Evolutionary conservation across 1,284 basidiomycete species (phyloP).

Genomic region (Pascua sp.): DNA sequence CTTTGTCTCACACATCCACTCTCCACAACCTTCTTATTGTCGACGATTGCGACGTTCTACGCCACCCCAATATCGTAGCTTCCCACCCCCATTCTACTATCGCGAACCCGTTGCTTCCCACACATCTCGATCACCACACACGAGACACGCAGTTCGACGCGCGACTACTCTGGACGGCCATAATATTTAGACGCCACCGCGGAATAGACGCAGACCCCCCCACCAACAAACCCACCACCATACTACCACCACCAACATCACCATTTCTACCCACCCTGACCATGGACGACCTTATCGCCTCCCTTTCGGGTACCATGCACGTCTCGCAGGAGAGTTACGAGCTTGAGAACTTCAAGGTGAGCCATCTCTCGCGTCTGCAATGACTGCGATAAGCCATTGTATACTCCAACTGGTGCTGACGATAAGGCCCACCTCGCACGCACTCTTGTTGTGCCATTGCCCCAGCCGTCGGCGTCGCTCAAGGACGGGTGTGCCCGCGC

Average conservation of each 20-base stretch:
- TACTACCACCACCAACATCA: not conserved
- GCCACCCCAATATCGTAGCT: no score
- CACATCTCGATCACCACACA: no score
- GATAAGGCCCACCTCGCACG: constrained; percentile 15
- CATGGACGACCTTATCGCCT: constrained; percentile 48
- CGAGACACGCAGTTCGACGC: no score
- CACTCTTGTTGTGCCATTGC: constrained; percentile 15
- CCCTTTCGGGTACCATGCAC: constrained; percentile 37
- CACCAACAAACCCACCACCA: no score
- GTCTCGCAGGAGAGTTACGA: constrained; percentile 44
- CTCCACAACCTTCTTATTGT: no score
- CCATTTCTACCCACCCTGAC: not conserved
- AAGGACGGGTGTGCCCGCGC: constrained; percentile 1
- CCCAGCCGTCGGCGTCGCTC: constrained; percentile 7
- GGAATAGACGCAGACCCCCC: no score
- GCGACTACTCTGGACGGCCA: no score
- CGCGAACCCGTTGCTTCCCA: no score
- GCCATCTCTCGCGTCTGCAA: constrained; percentile 5
- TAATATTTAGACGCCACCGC: no score
- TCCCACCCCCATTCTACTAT: no score
- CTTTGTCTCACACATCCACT: no score
- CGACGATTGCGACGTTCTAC: no score
- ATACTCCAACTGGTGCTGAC: not conserved
- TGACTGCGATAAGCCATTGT: not conserved
- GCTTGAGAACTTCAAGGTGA: constrained; percentile 41